Evolutionary conservation across 192 early-diverging fungal genomes (phyloP).

Genomic region (Backusella tuberculispora): DNA sequence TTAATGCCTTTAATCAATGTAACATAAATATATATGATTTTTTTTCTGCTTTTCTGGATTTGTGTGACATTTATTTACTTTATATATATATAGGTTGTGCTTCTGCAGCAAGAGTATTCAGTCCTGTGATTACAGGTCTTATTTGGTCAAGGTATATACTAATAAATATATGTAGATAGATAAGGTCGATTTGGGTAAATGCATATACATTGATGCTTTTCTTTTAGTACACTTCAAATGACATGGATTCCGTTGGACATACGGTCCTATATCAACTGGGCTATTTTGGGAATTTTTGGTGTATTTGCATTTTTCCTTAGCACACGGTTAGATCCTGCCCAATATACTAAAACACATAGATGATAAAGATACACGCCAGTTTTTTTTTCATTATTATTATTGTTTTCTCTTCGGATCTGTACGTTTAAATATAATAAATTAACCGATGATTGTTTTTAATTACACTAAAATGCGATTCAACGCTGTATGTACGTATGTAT

Average conservation of each 20-base stretch:
- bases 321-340: constrained; percentile 15
- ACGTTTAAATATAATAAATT: no score
- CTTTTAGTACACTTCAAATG: constrained; percentile 1
- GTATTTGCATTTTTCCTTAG: background rate
- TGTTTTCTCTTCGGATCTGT: no score
- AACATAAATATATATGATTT: background rate
- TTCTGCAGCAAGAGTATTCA: constrained; percentile 42
- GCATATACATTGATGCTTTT: background rate
- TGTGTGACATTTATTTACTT: background rate
- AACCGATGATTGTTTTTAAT: no score
- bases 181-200: background rate
- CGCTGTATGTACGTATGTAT: no score
- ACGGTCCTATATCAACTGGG: constrained; percentile 16
- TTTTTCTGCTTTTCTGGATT: no score
- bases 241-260: constrained; percentile 16
- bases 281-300: constrained; percentile 2
- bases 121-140: constrained; percentile 56
- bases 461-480: no score
- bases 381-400: no score
- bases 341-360: background rate
- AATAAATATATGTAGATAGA: background rate
- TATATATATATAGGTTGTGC: constrained; percentile 22
- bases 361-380: no score
- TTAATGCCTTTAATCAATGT: constrained; percentile 61
- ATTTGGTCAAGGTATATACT: constrained; percentile 57